Conservation (phyloP, 2,329 filamentous ascomycete genomes). For the Phaeosphaeriaceae sp. region DNA sequence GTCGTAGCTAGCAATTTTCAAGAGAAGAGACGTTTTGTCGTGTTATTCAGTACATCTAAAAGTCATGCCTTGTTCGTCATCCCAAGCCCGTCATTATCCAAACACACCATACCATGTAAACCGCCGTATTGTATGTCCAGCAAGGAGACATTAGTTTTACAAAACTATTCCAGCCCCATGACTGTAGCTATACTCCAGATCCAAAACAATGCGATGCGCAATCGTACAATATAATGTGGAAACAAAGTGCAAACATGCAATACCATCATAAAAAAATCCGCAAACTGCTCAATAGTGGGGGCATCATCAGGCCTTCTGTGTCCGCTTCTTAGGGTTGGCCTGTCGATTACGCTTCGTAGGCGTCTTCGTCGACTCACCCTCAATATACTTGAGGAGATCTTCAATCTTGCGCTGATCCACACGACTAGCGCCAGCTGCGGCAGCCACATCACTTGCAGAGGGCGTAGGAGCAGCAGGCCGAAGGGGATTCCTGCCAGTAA, state of each 20-base stretch:
- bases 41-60: slow-evolving; percentile 12
- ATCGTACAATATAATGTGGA: too few relatives aligned
- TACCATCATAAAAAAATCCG: too few relatives aligned
- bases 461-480: slow-evolving; percentile 69
- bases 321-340: slow-evolving; percentile 52
- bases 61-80: slow-evolving; percentile 7
- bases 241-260: too few relatives aligned
- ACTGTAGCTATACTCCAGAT: neutral
- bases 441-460: slow-evolving; percentile 56
- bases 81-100: slow-evolving; percentile 1
- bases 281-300: neutral
- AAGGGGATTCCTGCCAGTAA: slow-evolving; percentile 62
- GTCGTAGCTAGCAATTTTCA: too few relatives aligned
- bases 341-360: slow-evolving; percentile 53
- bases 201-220: slow-evolving; percentile 7
- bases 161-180: neutral
- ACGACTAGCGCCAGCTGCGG: slow-evolving; percentile 43
- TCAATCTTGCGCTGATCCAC: slow-evolving; percentile 86
- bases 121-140: slow-evolving; percentile 6
- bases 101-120: slow-evolving; percentile 3
- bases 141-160: slow-evolving; percentile 2
- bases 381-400: slow-evolving; percentile 92
- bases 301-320: slow-evolving; percentile 20
- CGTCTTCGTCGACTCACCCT: slow-evolving; percentile 63
- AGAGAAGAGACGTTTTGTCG: slow-evolving; percentile 9